Base-by-base conservation (phyloP, 1,139 yeast species). In the Starmera stellimalicola region DNA sequence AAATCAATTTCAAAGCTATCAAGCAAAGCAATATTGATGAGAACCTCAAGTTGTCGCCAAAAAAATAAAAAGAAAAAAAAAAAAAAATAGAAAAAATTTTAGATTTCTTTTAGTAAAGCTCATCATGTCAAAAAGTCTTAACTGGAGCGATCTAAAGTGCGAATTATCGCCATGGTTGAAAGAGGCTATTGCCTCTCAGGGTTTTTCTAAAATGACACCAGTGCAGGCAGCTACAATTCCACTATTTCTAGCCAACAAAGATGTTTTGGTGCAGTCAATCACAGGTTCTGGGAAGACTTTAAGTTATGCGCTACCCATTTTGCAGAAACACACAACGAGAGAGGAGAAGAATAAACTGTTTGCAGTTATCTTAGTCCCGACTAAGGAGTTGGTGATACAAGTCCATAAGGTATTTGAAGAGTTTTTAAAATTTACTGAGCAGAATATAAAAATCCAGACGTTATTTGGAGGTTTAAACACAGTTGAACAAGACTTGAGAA, bases 201-300 rank as follows among this genome's bases (percentile, higher is more conserved):
- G 95, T 2, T 88, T 73, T 52, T 70, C 73, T 3, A 60, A 73
- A 12, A 87, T 91, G 96, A 91, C 99, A 0, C 96, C 99, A 0
- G 98, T 91, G 0, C 99, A 91, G 54, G 98, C 98, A 0, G 76
- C 97, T 0, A 81, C 94, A 0, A 82, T 91, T 33, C 98, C 99
- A 0, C 62, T 88, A 35, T 73, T 93, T 45, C 60, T 81, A 30
- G 79, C 79, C n/a, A 82, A 88, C 49, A 91, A 91, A 52, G 98
- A 91, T 58, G 97, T 91, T 8, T 94, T 93, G 8, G 96, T 87
- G 2, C 95, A 88, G 44, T 87, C 97, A 0, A 95, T 87, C 2
- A 91, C 98, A 0, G 98, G 98, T 0, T 87, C 97, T 0, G 98
- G 98, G 7, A 91, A 91, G 54, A 91, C 98, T 0, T 58, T 88